Conservation (phyloP, 805 yeast species). For the Metschnikowia hibisci region DNA sequence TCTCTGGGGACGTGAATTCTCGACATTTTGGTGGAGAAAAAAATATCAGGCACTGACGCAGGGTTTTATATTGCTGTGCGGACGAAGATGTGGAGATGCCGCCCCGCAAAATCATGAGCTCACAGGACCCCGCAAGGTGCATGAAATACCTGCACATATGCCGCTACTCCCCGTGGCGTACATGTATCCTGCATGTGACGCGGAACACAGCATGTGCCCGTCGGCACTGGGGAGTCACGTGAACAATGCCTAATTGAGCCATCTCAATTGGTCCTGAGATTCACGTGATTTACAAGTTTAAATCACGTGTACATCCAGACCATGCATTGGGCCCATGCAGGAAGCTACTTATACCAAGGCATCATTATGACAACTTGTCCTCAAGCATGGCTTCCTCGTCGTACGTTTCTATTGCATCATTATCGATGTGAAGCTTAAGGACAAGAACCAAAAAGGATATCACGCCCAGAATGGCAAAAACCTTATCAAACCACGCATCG, state of each 20-base stretch:
- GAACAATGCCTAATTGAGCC: too few species aligned
- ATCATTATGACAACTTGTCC: constrained; percentile 11
- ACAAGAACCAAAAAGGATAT: constrained; percentile 27
- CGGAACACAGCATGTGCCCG: too few species aligned
- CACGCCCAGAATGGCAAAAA: constrained; percentile 44
- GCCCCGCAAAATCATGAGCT: too few species aligned
- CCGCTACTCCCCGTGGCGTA: too few species aligned
- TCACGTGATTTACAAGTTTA: background rate
- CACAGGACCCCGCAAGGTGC: too few species aligned
- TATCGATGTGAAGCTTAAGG: constrained; percentile 17
- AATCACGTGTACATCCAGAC: background rate
- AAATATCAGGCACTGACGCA: background rate
- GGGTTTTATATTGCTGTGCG: background rate
- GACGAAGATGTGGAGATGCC: too few species aligned
- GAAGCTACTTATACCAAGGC: background rate
- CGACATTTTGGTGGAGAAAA: constrained; percentile 20
- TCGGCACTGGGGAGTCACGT: too few species aligned
- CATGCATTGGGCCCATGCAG: background rate
- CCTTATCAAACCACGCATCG: constrained; percentile 50
- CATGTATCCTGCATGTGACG: too few species aligned
- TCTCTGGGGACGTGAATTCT: constrained; percentile 24
- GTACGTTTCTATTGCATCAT: constrained; percentile 20
- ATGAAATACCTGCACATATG: too few species aligned
- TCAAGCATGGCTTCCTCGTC: constrained; percentile 37
- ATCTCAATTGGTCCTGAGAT: too few species aligned